phyloP scores from a whole-genome alignment of 148 eudicot species.

The Rhododendron simsii region DNA sequence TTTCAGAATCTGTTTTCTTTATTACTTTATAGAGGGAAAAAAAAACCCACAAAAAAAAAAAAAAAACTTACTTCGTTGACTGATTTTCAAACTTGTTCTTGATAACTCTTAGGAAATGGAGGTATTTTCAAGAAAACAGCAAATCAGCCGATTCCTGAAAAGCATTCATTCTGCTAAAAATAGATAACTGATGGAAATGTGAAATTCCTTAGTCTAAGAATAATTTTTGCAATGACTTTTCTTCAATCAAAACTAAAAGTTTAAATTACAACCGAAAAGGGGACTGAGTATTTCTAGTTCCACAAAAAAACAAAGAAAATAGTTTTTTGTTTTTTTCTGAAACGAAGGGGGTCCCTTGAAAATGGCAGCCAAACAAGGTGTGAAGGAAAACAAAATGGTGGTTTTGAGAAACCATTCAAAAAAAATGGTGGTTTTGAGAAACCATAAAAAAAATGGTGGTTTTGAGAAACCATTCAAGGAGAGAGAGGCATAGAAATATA shows the following conservation, averaged over 20 bases:
- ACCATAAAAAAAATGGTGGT: not conserved
- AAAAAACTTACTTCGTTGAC: not conserved
- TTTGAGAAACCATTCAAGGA: not conserved
- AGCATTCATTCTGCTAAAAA: not conserved
- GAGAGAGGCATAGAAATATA: not conserved
- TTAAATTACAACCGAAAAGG: not conserved
- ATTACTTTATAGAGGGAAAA: not conserved
- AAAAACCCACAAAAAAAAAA: not conserved
- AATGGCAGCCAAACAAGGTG: not conserved
- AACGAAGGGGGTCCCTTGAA: not conserved
- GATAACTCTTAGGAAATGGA: not conserved
- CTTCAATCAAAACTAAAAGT: not conserved
- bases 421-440: not conserved
- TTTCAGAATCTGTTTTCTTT: not conserved
- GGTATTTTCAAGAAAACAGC: not conserved
- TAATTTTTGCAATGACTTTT: not conserved
- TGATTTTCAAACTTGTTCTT: not conserved
- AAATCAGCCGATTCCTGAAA: not conserved
- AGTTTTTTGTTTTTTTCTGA: too few species aligned
- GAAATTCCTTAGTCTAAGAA: not conserved
- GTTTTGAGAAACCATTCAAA: not conserved
- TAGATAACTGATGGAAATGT: not conserved
- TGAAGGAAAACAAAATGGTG: slow-evolving; percentile 1
- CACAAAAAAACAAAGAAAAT: too few species aligned
- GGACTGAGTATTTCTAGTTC: too few species aligned